Conservation (phyloP, 2,329 filamentous ascomycete species). For the Diaporthe australafricana region DNA sequence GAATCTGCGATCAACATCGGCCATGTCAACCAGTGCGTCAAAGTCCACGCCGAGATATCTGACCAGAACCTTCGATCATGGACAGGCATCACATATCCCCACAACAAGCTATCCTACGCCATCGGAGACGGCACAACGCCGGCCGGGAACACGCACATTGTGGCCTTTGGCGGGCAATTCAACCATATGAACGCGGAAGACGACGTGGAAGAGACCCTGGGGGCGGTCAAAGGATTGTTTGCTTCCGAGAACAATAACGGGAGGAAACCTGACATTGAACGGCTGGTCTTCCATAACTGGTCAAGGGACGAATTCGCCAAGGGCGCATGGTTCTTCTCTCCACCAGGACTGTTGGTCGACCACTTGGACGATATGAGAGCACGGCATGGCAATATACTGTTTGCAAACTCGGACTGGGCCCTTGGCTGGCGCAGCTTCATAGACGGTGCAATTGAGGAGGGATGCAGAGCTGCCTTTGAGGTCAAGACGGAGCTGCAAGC, state of each 20-base stretch:
- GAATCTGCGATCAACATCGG: constrained; percentile 46
- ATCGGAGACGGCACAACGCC: constrained; percentile 56
- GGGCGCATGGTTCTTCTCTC: constrained; percentile 8
- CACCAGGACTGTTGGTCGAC: not conserved
- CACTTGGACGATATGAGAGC: not conserved
- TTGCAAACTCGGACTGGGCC: constrained; percentile 62
- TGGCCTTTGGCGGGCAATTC: not conserved
- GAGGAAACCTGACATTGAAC: not conserved
- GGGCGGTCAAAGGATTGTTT: not conserved
- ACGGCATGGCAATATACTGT: constrained; percentile 56
- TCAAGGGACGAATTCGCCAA: constrained; percentile 36
- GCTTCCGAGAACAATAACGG: not conserved
- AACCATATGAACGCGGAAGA: constrained; percentile 1
- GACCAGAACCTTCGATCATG: constrained; percentile 58
- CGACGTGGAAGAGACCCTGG: not conserved
- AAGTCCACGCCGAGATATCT: constrained; percentile 35
- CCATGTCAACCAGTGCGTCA: constrained; percentile 8
- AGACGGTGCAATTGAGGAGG: constrained; percentile 50
- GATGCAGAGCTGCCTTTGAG: constrained; percentile 7
- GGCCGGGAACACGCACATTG: not conserved
- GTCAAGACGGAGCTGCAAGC: not conserved
- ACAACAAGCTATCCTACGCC: constrained; percentile 54
- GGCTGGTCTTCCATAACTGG: constrained; percentile 12
- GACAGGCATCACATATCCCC: constrained; percentile 54
- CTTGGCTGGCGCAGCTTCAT: constrained; percentile 62